These are phyloP conservation scores for Pulveroboletus ravenelii DNA, from an alignment of 768 basidiomycete genomes.

Conservation along the genomic window DNA sequence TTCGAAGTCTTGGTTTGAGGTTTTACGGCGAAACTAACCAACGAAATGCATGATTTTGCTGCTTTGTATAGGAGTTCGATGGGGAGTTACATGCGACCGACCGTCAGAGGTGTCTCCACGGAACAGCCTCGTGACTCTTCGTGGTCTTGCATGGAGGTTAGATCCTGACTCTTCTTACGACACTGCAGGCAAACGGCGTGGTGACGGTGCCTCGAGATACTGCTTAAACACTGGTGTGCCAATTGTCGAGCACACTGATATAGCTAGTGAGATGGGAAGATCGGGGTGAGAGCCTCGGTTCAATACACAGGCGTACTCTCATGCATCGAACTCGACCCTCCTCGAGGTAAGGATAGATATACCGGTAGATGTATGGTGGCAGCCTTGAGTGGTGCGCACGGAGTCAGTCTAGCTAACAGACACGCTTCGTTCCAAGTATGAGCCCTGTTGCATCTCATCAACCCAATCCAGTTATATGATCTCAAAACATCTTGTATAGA, in stretches of 20 bases:
- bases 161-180: constrained; percentile 34
- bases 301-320: no score
- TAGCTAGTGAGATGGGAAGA: constrained; percentile 9
- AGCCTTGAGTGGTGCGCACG: not conserved
- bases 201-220: constrained; percentile 30
- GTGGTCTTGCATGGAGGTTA: constrained; percentile 40
- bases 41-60: no score
- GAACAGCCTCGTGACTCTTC: not conserved
- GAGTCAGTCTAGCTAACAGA: not conserved
- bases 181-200: constrained; percentile 39
- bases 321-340: no score
- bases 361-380: constrained; percentile 9
- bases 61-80: no score
- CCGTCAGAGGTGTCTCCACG: no score
- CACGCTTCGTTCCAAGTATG: not conserved
- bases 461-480: not conserved
- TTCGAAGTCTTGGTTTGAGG: not conserved
- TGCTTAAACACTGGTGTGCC: constrained; percentile 33
- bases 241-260: constrained; percentile 46
- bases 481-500: not conserved
- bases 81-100: no score
- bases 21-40: not conserved
- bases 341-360: constrained; percentile 33
- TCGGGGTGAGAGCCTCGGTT: no score
- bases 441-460: not conserved